Base-by-base conservation (phyloP, 148 eudicot genomes). In the Agrostemma githago region DNA sequence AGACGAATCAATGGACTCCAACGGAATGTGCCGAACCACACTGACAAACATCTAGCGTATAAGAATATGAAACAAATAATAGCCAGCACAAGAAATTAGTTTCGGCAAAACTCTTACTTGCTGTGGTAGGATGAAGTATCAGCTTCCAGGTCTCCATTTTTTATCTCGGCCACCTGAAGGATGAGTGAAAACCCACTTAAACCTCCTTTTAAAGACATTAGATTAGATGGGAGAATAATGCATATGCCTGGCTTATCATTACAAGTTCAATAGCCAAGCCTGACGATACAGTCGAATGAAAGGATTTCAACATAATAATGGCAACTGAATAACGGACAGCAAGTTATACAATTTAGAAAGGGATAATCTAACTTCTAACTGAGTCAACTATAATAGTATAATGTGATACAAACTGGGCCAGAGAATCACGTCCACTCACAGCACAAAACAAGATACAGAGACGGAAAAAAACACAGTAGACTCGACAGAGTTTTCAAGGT, bases 121-220 rank as follows among this genome's bases (percentile, higher is more conserved):
- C 90, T 83, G 85, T 95, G 99, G 78, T 88, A 95, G 54, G 99
- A 90, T 70, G 99, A 87, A 40, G 96, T 90, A 82, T 95, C 99
- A 77, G 80, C 86, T 42, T 90, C 99, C 37, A 84, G 63, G 76
- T 90, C 79, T 66, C 85, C 89, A 73, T 63, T 81, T 74, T 76
- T 83, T 58, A 95, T 79, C 71, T 88, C 84, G 40, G 81, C 92
- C 57, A 84, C 92, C 99, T 95, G 84, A 51, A 75, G 46, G 2
- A 34, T 57, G 76, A 48, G 38, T 57, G 26, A 74, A 37, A 65
- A 41, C 11, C 11, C 46, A n/a, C 57, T 19, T 60, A 71, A 79
- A 42, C 57, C 44, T 3, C 11, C n/a, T 58, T 65, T 46, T 21
- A 20, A 48, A 10, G 71, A 59, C 46, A 7, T 26, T 26, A 63